Percentiles rank a stretch among this genome's conserved stretches.
Evolutionary conservation across 1,284 basidiomycete genomes (phyloP).

Genomic region (Fomitopsis betulina): DNA sequence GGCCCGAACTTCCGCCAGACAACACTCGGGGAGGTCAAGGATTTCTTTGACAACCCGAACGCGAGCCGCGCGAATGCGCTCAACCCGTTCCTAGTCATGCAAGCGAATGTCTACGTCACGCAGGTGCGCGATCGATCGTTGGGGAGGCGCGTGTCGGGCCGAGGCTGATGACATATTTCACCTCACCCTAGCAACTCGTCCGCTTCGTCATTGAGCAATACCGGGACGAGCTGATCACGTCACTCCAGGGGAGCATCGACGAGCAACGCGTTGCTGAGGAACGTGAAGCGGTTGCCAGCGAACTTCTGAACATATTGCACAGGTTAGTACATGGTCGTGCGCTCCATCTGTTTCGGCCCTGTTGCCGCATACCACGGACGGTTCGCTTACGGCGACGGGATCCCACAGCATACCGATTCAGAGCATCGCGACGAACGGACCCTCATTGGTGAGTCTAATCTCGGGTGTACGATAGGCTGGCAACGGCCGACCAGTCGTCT

Average conservation of each 20-base stretch:
- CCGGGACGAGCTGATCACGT: conserved; percentile 71
- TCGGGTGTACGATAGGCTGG: not conserved
- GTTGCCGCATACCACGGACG: not conserved
- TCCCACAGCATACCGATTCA: conserved; percentile 76
- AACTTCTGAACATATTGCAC: conserved; percentile 78
- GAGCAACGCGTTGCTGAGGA: conserved; percentile 65
- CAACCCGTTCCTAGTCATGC: conserved; percentile 86
- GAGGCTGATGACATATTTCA: not conserved
- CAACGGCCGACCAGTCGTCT: not conserved
- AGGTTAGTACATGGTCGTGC: conserved; percentile 38
- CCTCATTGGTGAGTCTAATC: conserved; percentile 53
- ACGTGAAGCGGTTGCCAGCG: conserved; percentile 71
- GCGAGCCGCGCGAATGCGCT: conserved; percentile 77
- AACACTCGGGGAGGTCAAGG: conserved; percentile 80
- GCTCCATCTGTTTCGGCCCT: not conserved
- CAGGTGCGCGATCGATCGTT: conserved; percentile 46
- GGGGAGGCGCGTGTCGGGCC: not conserved
- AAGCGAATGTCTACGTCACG: conserved; percentile 85
- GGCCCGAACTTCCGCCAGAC: conserved; percentile 71
- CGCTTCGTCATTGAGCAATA: conserved; percentile 88
- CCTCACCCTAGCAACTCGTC: conserved; percentile 67
- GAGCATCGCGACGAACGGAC: conserved; percentile 85
- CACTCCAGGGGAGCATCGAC: conserved; percentile 60
- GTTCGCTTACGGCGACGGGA: conserved; percentile 6
- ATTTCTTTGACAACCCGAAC: conserved; percentile 86